Evolutionary conservation across 495 filamentous ascomycete genomes (phyloP).

Genomic region (Neurospora sp.): DNA sequence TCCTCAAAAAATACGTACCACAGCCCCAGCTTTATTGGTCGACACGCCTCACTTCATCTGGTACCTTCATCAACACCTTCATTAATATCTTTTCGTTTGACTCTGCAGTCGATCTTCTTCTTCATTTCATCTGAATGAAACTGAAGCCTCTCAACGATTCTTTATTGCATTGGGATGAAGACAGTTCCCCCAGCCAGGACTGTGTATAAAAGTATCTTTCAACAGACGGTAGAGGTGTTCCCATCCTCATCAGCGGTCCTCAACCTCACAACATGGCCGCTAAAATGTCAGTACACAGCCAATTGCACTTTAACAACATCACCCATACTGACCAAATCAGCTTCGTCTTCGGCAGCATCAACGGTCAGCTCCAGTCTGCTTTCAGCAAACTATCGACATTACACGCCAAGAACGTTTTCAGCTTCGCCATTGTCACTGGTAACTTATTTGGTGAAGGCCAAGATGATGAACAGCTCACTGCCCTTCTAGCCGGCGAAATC

Average conservation of each 20-base stretch:
- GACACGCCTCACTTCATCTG: not conserved
- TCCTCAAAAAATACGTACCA: not conserved
- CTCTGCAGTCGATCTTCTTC: not conserved
- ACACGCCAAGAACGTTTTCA: slow-evolving; percentile 76
- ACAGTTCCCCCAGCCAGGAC: not conserved
- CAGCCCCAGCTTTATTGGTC: not conserved
- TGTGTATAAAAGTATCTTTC: not conserved
- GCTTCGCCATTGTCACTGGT: slow-evolving; percentile 73
- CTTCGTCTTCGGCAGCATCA: slow-evolving; percentile 68
- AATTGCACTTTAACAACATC: slow-evolving; percentile 2
- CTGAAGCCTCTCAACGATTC: not conserved
- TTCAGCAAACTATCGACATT: slow-evolving; percentile 71
- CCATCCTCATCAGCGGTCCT: not conserved
- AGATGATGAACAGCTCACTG: slow-evolving; percentile 46
- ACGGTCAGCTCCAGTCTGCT: slow-evolving; percentile 59
- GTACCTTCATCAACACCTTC: not conserved
- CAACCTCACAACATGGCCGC: slow-evolving; percentile 13
- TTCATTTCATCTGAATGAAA: not conserved
- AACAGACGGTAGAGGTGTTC: not conserved
- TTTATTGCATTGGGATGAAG: not conserved
- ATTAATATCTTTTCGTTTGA: not conserved
- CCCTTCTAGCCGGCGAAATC: slow-evolving; percentile 61
- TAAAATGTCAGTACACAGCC: slow-evolving; percentile 20
- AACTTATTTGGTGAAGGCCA: slow-evolving; percentile 62
- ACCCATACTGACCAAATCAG: slow-evolving; percentile 40